Evolutionary conservation across 164 flowering plant genomes (phyloP).

Genomic region (Vitis cinerea): DNA sequence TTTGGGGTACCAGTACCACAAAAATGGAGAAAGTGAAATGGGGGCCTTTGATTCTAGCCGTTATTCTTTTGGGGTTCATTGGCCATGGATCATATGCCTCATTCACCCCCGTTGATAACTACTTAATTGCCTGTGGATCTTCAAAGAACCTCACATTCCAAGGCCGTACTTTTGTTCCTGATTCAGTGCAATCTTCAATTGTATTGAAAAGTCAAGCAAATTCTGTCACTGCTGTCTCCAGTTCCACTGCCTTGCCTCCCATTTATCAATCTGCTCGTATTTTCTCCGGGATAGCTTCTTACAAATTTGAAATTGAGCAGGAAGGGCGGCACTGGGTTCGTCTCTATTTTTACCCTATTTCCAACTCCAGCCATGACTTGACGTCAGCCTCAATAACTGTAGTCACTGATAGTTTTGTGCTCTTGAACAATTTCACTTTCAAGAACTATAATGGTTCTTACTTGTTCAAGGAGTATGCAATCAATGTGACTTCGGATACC

Average conservation of each 20-base stretch:
- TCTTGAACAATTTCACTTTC: conserved; percentile 67
- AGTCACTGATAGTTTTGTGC: conserved; percentile 56
- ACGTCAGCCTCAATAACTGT: conserved; percentile 53
- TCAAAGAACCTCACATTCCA: conserved; percentile 51
- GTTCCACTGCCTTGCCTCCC: conserved; percentile 55
- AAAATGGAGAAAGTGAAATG: conserved; percentile 25
- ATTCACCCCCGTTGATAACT: conserved; percentile 65
- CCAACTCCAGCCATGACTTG: conserved; percentile 41
- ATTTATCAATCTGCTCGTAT: conserved; percentile 60
- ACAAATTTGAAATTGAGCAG: conserved; percentile 54
- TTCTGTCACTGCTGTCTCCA: conserved; percentile 39
- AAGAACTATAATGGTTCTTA: conserved; percentile 50
- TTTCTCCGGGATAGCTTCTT: conserved; percentile 50
- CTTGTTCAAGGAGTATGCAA: conserved; percentile 64
- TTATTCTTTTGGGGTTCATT: conserved; percentile 22
- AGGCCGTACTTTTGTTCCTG: conserved; percentile 68
- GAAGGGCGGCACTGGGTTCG: conserved; percentile 78
- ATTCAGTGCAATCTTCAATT: conserved; percentile 54
- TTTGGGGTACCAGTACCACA: conserved; percentile 2
- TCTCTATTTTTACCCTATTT: conserved; percentile 53
- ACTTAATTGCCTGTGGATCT: conserved; percentile 80
- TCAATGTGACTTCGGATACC: conserved; percentile 59
- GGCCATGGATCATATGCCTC: conserved; percentile 31
- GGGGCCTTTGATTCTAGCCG: conserved; percentile 29
- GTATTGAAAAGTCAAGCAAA: conserved; percentile 31